A percentile compares a stretch with the other conserved stretches of the same genome.
phyloP scores from a whole-genome alignment of 78 protist genomes.

The Speleostelium caveatum region DNA sequence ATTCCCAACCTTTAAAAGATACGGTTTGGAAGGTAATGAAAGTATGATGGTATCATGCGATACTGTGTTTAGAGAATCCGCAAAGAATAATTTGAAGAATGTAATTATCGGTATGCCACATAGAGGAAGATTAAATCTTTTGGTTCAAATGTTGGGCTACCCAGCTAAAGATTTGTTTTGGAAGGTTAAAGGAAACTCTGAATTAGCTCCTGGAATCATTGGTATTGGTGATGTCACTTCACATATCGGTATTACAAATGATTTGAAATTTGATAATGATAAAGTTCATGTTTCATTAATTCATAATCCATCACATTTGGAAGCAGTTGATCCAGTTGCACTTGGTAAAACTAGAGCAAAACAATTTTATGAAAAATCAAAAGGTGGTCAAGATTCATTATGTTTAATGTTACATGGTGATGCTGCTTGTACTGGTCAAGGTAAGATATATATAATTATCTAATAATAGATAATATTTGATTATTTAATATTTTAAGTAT shows the following conservation, averaged over 20 bases:
- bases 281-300: constrained; percentile 84
- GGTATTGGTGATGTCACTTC: constrained; percentile 96
- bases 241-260: constrained; percentile 87
- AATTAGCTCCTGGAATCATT: constrained; percentile 33
- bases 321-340: constrained; percentile 94
- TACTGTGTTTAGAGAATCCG: constrained; percentile 48
- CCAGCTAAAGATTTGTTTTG: constrained; percentile 73
- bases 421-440: constrained; percentile 97
- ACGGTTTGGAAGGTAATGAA: constrained; percentile 89
- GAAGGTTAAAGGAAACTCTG: constrained; percentile 77
- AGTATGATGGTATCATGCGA: constrained; percentile 83
- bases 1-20: constrained; percentile 85
- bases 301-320: constrained; percentile 97
- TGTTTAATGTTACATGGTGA: constrained; percentile 95
- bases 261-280: neutral
- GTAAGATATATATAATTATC: too few species aligned
- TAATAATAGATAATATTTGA: too few species aligned
- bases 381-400: constrained; percentile 2
- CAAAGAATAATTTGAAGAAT: constrained; percentile 64
- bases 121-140: constrained; percentile 92
- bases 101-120: constrained; percentile 95
- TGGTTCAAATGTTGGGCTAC: constrained; percentile 55
- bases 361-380: constrained; percentile 47
- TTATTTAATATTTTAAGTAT: too few species aligned
- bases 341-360: constrained; percentile 93